Percentiles rank a stretch among this genome's conserved stretches.
Evolutionary conservation across 1,284 basidiomycete species (phyloP).

Genomic region (Cutaneotrichosporon curvatum): DNA sequence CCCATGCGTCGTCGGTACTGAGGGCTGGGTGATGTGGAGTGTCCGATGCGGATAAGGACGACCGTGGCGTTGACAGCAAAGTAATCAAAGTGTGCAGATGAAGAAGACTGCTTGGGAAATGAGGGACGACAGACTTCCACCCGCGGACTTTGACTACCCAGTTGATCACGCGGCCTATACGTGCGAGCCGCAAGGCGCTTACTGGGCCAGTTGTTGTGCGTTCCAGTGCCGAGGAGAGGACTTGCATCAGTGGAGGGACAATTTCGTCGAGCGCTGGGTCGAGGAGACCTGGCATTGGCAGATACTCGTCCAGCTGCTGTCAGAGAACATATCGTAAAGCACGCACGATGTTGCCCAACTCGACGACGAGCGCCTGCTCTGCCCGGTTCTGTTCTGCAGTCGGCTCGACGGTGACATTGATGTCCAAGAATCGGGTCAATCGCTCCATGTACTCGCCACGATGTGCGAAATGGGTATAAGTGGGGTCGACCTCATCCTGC

Average conservation of each 20-base stretch:
- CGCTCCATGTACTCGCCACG: slow-evolving; percentile 54
- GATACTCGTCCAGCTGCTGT: slow-evolving; percentile 74
- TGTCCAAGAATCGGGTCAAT: slow-evolving; percentile 53
- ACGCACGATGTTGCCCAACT: slow-evolving; percentile 43
- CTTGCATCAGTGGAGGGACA: slow-evolving; percentile 65
- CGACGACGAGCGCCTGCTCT: slow-evolving; percentile 50
- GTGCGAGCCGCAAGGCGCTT: slow-evolving; percentile 32
- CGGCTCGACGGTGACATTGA: slow-evolving; percentile 51
- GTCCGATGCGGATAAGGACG: slow-evolving; percentile 37
- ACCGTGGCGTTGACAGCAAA: slow-evolving; percentile 54
- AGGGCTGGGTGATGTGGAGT: slow-evolving; percentile 33
- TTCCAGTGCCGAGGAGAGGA: slow-evolving; percentile 57
- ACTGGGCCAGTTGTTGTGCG: not conserved
- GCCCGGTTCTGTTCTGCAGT: slow-evolving; percentile 49
- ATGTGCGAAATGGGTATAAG: slow-evolving; percentile 44
- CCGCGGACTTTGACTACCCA: slow-evolving; percentile 83
- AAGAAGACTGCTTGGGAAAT: slow-evolving; percentile 81
- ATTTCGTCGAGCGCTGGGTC: slow-evolving; percentile 88
- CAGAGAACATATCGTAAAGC: not conserved
- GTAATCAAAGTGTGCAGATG: slow-evolving; percentile 70
- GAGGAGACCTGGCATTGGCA: slow-evolving; percentile 88
- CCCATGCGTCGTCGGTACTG: slow-evolving; percentile 54
- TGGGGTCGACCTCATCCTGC: slow-evolving; percentile 38
- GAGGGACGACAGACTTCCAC: slow-evolving; percentile 83
- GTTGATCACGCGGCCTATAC: slow-evolving; percentile 65